Evolutionary conservation across 495 filamentous ascomycete species (phyloP).

Genomic region (Ramalina intermedia): DNA sequence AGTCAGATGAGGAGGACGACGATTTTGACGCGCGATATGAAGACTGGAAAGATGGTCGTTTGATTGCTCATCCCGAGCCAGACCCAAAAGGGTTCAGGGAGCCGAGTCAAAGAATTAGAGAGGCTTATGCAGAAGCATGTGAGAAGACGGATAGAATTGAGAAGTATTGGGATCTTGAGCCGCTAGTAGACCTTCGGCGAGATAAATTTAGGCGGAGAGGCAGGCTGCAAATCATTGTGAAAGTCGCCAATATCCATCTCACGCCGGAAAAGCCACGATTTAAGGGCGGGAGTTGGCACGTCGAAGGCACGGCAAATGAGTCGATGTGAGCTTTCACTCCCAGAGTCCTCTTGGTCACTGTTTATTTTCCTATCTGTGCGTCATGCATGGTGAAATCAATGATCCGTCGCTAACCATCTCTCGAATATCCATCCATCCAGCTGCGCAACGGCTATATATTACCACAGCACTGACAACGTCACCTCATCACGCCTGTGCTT

Average conservation of each 20-base stretch:
- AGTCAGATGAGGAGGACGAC: slow-evolving; percentile 8
- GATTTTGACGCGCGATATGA: slow-evolving; percentile 8
- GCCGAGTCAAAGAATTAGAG: background rate
- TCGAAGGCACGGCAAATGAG: slow-evolving; percentile 34
- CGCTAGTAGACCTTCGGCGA: slow-evolving; percentile 15
- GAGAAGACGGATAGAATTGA: background rate
- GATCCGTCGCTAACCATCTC: background rate
- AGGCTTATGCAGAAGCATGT: background rate
- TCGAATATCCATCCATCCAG: slow-evolving; percentile 20
- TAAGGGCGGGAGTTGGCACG: slow-evolving; percentile 34
- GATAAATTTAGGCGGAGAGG: background rate
- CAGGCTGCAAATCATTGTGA: slow-evolving; percentile 47
- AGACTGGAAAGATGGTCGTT: slow-evolving; percentile 7
- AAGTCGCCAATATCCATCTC: slow-evolving; percentile 46
- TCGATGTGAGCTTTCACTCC: slow-evolving; percentile 14
- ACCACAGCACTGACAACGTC: slow-evolving; percentile 49
- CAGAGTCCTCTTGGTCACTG: background rate
- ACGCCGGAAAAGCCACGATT: slow-evolving; percentile 40
- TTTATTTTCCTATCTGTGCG: background rate
- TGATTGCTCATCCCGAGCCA: slow-evolving; percentile 24
- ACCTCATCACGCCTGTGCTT: slow-evolving; percentile 38
- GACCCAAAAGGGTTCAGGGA: slow-evolving; percentile 13
- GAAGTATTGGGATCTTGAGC: background rate
- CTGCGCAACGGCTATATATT: slow-evolving; percentile 44
- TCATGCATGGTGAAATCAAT: no score